These are phyloP conservation scores for Eucalyptus polyanthemos DNA, from an alignment of 345 rosid species.

Conservation along the genomic window DNA sequence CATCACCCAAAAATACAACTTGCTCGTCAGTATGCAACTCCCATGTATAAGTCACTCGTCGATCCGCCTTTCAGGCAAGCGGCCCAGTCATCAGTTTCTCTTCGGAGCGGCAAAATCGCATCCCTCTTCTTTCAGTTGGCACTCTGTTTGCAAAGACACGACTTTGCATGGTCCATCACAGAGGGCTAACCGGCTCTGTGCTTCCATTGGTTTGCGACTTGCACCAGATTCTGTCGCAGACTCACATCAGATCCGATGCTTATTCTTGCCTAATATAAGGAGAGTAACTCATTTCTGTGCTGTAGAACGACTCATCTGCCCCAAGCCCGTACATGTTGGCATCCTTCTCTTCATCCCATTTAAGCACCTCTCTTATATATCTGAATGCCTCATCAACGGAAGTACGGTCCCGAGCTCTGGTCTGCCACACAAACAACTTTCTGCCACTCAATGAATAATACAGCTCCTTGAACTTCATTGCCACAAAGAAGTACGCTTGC, in stretches of 20 bases:
- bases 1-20: neutral
- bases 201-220: neutral
- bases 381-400: conserved; percentile 40
- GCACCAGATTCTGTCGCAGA: neutral
- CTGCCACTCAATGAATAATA: conserved; percentile 15
- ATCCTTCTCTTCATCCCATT: conserved; percentile 53
- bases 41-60: neutral
- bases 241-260: neutral
- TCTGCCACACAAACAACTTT: conserved; percentile 41
- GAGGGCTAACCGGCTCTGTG: neutral
- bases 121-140: neutral
- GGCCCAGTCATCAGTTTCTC: neutral
- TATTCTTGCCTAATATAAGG: conserved; percentile 24
- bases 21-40: neutral
- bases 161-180: neutral
- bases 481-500: conserved; percentile 42
- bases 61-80: neutral
- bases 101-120: neutral
- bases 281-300: conserved; percentile 32
- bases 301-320: conserved; percentile 38
- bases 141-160: neutral
- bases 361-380: conserved; percentile 42
- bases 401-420: conserved; percentile 20
- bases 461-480: conserved; percentile 46
- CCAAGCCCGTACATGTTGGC: conserved; percentile 9